Evolutionary conservation across 140 eudicot genomes (phyloP).

Genomic region (Stevia rebaudiana): DNA sequence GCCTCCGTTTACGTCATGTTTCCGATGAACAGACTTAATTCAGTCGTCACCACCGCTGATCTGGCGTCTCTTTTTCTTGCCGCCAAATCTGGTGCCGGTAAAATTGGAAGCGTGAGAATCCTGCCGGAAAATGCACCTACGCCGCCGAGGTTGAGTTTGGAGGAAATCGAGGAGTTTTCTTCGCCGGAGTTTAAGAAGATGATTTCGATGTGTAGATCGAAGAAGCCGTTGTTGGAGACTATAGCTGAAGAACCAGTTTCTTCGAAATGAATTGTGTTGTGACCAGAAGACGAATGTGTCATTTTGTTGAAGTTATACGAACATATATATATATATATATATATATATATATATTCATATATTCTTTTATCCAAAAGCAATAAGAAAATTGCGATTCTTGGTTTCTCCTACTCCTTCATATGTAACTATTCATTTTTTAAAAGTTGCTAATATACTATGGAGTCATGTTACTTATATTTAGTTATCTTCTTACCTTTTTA

Average conservation of each 20-base stretch:
- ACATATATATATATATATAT: background rate
- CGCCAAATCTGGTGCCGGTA: slow-evolving; percentile 26
- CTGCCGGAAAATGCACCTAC: slow-evolving; percentile 49
- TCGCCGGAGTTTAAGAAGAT: slow-evolving; percentile 62
- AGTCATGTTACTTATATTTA: slow-evolving; percentile 13
- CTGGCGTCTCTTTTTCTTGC: slow-evolving; percentile 36
- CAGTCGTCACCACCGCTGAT: slow-evolving; percentile 46
- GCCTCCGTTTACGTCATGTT: slow-evolving; percentile 45
- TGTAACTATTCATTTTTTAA: slow-evolving; percentile 35
- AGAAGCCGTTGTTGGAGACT: slow-evolving; percentile 91
- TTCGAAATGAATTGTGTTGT: slow-evolving; percentile 35
- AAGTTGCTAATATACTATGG: slow-evolving; percentile 34
- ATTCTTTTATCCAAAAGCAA: slow-evolving; percentile 27
- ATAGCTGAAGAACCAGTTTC: slow-evolving; percentile 65
- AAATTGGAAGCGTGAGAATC: slow-evolving; percentile 45
- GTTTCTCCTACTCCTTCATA: slow-evolving; percentile 32
- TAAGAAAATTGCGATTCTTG: slow-evolving; percentile 14
- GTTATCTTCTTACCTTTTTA: background rate
- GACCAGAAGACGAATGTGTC: background rate
- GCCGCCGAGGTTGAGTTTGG: slow-evolving; percentile 46
- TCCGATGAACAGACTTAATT: slow-evolving; percentile 55
- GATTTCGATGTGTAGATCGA: slow-evolving; percentile 73
- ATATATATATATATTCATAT: background rate
- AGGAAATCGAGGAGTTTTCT: slow-evolving; percentile 53
- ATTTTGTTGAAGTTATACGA: background rate